Conservation (phyloP, 345 rosid species). For the Angophora floribunda region DNA sequence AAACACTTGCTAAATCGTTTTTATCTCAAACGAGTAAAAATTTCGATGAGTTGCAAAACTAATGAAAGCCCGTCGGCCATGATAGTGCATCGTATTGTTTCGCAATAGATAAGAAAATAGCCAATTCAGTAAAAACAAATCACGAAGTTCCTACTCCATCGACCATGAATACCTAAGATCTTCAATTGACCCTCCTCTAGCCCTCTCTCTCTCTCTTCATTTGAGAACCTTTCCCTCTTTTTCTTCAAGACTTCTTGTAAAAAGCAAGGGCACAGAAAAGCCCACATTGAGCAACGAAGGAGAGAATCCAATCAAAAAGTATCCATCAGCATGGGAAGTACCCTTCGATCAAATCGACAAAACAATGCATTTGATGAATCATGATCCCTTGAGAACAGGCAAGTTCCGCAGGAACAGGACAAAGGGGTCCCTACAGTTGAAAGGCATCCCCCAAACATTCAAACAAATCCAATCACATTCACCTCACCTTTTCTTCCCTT, state of each 20-base stretch:
- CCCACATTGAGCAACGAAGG: background rate
- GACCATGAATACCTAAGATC: background rate
- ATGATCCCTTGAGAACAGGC: background rate
- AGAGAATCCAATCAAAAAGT: background rate
- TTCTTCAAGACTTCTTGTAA: background rate
- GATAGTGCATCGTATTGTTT: background rate
- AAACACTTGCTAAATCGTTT: background rate
- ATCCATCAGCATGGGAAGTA: background rate
- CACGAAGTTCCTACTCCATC: background rate
- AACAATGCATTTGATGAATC: background rate
- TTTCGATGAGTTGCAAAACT: background rate
- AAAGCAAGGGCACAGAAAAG: background rate
- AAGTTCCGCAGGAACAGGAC: background rate
- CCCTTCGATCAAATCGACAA: background rate
- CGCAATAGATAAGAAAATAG: background rate
- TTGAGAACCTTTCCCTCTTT: background rate
- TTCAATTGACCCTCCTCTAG: no score
- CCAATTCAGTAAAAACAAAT: background rate
- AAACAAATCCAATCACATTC: constrained; percentile 33
- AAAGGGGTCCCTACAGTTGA: background rate
- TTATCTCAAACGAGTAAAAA: no score
- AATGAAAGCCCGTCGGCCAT: background rate
- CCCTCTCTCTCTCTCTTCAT: background rate
- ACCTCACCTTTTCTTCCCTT: constrained; percentile 9
- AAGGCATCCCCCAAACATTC: constrained; percentile 26